These are phyloP conservation scores for Platismatia glauca DNA, from an alignment of 495 filamentous ascomycete genomes.

Conservation along the genomic window DNA sequence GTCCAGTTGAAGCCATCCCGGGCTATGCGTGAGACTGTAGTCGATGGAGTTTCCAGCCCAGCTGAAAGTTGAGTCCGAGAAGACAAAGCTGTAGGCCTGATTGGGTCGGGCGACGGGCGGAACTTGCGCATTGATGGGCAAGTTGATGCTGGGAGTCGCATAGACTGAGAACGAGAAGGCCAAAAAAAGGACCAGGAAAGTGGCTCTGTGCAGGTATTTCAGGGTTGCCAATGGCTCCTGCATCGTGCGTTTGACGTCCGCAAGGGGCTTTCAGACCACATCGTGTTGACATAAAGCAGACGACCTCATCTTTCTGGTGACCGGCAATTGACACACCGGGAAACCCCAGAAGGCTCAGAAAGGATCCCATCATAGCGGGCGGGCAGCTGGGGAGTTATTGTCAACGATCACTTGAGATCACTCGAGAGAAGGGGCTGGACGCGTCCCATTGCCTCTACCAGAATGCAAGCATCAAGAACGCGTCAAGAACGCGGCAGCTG, in stretches of 20 bases:
- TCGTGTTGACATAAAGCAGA: conserved; percentile 1
- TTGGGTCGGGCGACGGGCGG: conserved; percentile 63
- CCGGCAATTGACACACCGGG: neutral
- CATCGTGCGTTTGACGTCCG: neutral
- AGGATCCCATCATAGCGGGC: neutral
- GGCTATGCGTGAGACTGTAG: conserved; percentile 54
- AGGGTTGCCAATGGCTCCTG: neutral
- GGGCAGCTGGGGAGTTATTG: neutral
- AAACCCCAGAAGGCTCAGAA: neutral
- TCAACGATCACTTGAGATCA: neutral
- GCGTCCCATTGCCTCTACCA: conserved; percentile 9
- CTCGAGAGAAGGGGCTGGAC: conserved; percentile 6
- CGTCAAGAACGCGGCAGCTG: conserved; percentile 8
- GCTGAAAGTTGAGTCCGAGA: conserved; percentile 59
- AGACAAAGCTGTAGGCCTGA: conserved; percentile 55
- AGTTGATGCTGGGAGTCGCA: conserved; percentile 45
- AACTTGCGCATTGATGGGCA: conserved; percentile 69
- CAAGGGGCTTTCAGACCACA: conserved; percentile 2
- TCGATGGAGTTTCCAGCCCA: conserved; percentile 42
- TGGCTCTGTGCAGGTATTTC: conserved; percentile 25
- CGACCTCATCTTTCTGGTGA: neutral
- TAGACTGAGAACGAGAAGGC: conserved; percentile 27
- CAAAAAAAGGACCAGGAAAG: conserved; percentile 28
- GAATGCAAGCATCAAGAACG: conserved; percentile 11
- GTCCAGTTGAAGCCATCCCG: conserved; percentile 63